phyloP scores from a whole-genome alignment of 768 basidiomycete species.

The Mycena maculata region DNA sequence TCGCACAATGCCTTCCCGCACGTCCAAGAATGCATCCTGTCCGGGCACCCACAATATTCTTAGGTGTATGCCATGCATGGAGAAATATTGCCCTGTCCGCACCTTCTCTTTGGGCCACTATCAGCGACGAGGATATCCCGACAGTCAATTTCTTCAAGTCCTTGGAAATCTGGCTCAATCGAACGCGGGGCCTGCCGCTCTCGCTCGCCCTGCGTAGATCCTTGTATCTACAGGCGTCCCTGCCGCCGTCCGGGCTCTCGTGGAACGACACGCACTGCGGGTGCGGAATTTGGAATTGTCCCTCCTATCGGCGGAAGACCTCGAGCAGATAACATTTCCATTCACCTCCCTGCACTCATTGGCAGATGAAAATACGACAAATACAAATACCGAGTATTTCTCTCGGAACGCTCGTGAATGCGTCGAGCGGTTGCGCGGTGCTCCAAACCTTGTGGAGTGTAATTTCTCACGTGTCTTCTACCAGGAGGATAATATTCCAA shows the following conservation, averaged over 20 bases:
- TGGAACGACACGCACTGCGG: not conserved
- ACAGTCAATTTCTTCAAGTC: not conserved
- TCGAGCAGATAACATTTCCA: not conserved
- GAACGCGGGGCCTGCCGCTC: not conserved
- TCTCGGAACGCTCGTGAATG: not conserved
- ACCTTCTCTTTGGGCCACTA: not conserved
- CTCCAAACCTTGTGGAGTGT: constrained; percentile 1
- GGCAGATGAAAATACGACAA: not conserved
- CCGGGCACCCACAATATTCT: not conserved
- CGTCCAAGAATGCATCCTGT: not conserved
- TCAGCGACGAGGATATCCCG: not conserved
- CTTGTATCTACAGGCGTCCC: no score
- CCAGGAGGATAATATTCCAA: not conserved
- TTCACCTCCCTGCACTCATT: not conserved
- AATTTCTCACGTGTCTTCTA: not conserved
- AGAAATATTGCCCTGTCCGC: constrained; percentile 2
- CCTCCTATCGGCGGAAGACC: not conserved
- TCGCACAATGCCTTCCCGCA: not conserved
- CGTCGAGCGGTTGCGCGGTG: not conserved
- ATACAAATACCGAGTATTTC: not conserved
- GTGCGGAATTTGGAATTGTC: not conserved
- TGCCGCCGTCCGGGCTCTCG: not conserved
- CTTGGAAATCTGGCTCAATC: not conserved
- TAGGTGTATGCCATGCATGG: constrained; percentile 9
- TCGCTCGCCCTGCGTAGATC: not conserved